Conservation (phyloP, 1,284 basidiomycete species). For the Wallemia mellicola region DNA sequence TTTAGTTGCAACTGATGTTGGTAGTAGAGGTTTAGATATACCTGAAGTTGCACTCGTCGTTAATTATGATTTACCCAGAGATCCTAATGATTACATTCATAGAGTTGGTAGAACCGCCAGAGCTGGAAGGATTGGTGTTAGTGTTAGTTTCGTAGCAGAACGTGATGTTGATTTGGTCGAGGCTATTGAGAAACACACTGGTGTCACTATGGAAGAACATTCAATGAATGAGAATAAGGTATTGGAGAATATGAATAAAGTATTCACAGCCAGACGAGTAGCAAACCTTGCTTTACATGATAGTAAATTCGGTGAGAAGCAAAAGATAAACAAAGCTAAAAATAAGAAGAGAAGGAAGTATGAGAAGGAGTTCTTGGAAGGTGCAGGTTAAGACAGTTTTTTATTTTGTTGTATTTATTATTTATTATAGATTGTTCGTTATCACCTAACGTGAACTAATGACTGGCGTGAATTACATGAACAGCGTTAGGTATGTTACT, state of each 20-base stretch:
- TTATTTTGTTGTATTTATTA: background rate
- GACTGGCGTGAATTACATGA: background rate
- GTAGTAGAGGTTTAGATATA: slow-evolving; percentile 75
- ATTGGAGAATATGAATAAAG: slow-evolving; percentile 53
- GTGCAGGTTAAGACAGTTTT: background rate
- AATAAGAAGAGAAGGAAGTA: background rate
- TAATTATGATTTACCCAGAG: slow-evolving; percentile 72
- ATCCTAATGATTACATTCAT: slow-evolving; percentile 27
- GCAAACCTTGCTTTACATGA: slow-evolving; percentile 87
- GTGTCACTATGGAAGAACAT: slow-evolving; percentile 41
- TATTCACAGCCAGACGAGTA: slow-evolving; percentile 69
- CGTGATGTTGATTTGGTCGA: slow-evolving; percentile 59
- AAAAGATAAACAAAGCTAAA: slow-evolving; percentile 45
- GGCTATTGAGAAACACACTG: slow-evolving; percentile 58
- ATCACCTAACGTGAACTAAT: too few species aligned
- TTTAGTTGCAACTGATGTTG: slow-evolving; percentile 79
- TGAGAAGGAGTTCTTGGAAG: background rate
- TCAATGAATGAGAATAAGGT: slow-evolving; percentile 48
- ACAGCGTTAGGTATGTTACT: background rate
- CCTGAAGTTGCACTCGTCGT: slow-evolving; percentile 79
- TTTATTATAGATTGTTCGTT: too few species aligned
- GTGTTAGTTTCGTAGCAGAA: slow-evolving; percentile 83
- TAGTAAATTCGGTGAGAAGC: slow-evolving; percentile 62
- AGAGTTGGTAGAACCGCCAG: slow-evolving; percentile 57
- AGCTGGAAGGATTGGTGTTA: slow-evolving; percentile 63